phyloP scores from a whole-genome alignment of 441 rosid species.

The Corymbia calophylla region DNA sequence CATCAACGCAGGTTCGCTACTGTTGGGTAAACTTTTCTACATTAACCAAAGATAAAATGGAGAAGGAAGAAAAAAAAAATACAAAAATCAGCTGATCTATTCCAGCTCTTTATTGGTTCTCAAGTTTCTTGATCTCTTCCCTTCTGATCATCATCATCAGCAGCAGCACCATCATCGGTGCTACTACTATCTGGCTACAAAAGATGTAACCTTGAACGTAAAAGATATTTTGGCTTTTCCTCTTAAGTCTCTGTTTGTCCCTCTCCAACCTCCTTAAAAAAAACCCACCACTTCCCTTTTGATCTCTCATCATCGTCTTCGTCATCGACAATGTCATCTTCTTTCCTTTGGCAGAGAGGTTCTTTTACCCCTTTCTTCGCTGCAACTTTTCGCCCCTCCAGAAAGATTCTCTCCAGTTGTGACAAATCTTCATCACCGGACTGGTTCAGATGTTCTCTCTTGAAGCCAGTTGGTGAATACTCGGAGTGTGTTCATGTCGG shows the following conservation, averaged over 20 bases:
- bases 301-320: neutral
- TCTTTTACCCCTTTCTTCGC: neutral
- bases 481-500: constrained; percentile 90
- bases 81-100: constrained; percentile 8
- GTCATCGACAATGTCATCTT: neutral
- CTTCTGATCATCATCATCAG: neutral
- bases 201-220: neutral
- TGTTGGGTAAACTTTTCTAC: neutral
- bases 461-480: constrained; percentile 72
- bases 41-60: neutral
- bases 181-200: neutral
- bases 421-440: neutral
- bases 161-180: neutral
- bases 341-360: neutral
- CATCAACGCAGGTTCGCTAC: neutral
- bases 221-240: neutral
- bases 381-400: neutral
- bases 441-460: constrained; percentile 26
- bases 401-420: neutral
- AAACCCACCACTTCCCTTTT: neutral
- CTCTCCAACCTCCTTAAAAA: neutral
- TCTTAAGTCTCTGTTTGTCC: constrained; percentile 3
- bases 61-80: neutral
- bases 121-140: neutral
- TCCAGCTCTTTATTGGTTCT: neutral